Conservation (phyloP, 768 basidiomycete species). For the Lactifluus echinatus region DNA sequence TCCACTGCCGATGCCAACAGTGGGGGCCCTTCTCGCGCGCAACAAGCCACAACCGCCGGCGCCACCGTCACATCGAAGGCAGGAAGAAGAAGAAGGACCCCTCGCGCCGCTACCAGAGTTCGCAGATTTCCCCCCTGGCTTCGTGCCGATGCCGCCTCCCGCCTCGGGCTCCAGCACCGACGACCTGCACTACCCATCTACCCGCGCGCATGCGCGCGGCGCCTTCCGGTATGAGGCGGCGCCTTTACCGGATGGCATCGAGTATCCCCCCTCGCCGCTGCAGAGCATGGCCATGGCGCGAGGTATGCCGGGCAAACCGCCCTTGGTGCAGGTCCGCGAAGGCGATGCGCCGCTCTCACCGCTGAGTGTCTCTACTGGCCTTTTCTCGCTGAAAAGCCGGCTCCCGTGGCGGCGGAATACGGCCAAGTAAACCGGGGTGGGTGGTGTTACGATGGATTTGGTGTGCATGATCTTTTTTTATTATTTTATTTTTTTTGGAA, state of each 20-base stretch:
- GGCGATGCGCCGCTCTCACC: neutral
- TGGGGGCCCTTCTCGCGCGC: neutral
- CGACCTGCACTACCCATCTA: neutral
- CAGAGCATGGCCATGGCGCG: neutral
- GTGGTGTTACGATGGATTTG: too few species aligned
- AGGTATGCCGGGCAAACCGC: neutral
- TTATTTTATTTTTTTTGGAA: neutral
- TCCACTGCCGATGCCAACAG: conserved; percentile 4
- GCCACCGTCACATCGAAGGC: neutral
- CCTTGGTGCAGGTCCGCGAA: neutral
- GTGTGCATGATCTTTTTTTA: neutral
- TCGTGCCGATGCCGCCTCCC: neutral
- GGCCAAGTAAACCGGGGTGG: conserved; percentile 2
- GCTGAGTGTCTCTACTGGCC: neutral
- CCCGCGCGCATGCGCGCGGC: neutral
- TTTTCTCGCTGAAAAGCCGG: conserved; percentile 1
- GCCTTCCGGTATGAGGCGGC: conserved; percentile 12
- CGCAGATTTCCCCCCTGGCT: neutral
- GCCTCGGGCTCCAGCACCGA: neutral
- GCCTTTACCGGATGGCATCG: conserved; percentile 7
- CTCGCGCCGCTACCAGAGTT: conserved; percentile 10
- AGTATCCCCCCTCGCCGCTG: conserved; percentile 18
- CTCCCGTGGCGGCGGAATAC: conserved; percentile 16
- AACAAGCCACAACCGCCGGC: neutral
- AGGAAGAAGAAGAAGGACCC: neutral